A percentile compares a stretch with the other conserved stretches of the same genome.
phyloP scores from a whole-genome alignment of 1,139 yeast species.

The Wickerhamiella pararugosa region DNA sequence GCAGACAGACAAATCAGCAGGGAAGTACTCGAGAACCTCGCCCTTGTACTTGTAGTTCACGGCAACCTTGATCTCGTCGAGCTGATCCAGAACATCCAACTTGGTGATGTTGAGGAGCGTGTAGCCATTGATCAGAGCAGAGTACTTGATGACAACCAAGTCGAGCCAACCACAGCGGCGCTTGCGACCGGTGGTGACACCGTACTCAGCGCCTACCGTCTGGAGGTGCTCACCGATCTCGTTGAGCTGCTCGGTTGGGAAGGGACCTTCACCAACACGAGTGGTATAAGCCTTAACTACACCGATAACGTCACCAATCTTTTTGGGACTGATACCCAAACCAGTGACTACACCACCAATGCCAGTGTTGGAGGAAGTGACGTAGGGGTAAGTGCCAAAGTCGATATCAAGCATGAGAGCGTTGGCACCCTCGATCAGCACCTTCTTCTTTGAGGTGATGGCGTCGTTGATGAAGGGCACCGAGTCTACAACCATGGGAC shows the following conservation, averaged over 20 bases:
- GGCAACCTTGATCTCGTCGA: constrained; percentile 78
- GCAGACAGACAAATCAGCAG: constrained; percentile 71
- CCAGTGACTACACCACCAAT: constrained; percentile 98
- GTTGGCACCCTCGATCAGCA: constrained; percentile 94
- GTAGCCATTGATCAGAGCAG: constrained; percentile 84
- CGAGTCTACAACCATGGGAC: constrained; percentile 89
- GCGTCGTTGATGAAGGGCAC: constrained; percentile 83
- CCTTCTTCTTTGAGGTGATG: constrained; percentile 59
- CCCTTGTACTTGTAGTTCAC: constrained; percentile 71
- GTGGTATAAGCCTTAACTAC: constrained; percentile 98
- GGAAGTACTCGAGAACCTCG: constrained; percentile 61
- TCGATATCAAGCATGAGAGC: constrained; percentile 96
- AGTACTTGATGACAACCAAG: constrained; percentile 83
- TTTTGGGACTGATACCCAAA: constrained; percentile 80
- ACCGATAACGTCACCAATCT: constrained; percentile 72
- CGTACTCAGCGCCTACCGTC: constrained; percentile 84
- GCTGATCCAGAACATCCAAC: constrained; percentile 82
- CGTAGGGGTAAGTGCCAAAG: constrained; percentile 96
- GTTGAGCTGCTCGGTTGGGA: constrained; percentile 95
- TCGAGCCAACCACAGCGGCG: constrained; percentile 99
- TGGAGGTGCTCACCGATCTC: constrained; percentile 77
- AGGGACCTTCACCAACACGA: constrained; percentile 98
- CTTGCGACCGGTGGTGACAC: constrained; percentile 98
- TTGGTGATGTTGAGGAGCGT: constrained; percentile 89
- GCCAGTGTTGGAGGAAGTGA: constrained; percentile 89